phyloP scores from a whole-genome alignment of 2,329 filamentous ascomycete genomes.

The Fusarium duplospermum region DNA sequence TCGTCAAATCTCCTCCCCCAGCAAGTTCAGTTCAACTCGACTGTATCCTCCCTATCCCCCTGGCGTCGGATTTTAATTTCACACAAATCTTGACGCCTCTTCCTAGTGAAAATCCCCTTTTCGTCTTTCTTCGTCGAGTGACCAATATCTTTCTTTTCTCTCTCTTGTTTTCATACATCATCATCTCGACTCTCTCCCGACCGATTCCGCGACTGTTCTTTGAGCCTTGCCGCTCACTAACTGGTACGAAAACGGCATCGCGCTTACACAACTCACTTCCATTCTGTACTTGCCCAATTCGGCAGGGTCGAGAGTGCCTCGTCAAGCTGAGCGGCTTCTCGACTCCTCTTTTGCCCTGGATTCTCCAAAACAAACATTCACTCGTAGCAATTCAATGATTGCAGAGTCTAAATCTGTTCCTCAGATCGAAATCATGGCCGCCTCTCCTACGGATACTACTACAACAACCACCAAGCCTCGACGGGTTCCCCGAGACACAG shows the following conservation, averaged over 20 bases:
- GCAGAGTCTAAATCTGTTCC: constrained; percentile 21
- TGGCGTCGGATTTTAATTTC: constrained; percentile 37
- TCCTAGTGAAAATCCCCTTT: constrained; percentile 28
- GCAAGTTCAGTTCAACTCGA: constrained; percentile 13
- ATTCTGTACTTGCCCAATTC: constrained; percentile 39
- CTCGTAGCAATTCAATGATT: constrained; percentile 11
- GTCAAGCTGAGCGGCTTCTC: constrained; percentile 26
- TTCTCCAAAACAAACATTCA: neutral
- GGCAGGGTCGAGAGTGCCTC: constrained; percentile 33
- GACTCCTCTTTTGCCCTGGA: constrained; percentile 3
- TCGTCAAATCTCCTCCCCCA: constrained; percentile 12
- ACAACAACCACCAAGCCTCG: constrained; percentile 39
- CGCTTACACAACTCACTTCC: constrained; percentile 40
- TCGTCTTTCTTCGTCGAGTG: constrained; percentile 13
- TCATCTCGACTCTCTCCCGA: neutral
- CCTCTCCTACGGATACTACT: constrained; percentile 40
- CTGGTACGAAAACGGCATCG: constrained; percentile 39
- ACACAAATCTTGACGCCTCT: constrained; percentile 25
- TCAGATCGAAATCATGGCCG: constrained; percentile 45
- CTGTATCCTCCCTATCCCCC: constrained; percentile 16
- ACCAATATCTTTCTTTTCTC: constrained; percentile 7
- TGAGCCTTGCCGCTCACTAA: constrained; percentile 30
- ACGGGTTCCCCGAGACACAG: constrained; percentile 56
- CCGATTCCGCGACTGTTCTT: constrained; percentile 21
- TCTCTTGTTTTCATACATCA: neutral